Evolutionary conservation across 2,329 filamentous ascomycete species (phyloP), one percentile per base, ranked within the genome.

Genomic region (Corynespora cassiicola): DNA sequence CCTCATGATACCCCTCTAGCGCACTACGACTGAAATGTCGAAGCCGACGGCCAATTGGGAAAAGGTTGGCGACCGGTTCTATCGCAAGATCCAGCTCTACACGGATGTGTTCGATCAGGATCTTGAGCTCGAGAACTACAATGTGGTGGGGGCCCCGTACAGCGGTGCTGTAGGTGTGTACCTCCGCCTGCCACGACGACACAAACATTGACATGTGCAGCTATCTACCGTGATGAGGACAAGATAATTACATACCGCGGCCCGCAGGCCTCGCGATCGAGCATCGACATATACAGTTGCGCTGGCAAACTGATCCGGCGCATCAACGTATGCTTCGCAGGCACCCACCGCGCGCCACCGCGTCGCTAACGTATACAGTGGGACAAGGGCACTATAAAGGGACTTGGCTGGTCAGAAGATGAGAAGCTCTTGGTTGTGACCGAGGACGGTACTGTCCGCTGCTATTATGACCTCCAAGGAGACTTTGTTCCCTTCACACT

Each of bases 401-500:
- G 89, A 2, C 78, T 99, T 14, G 94, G 94, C 21, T 99, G 94
- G 94, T 96, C 91, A 14, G 92, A 96, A 60, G 90, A 96, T 51
- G 94, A 99, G 75, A 87, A 88, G 63, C 78, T 99, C 30, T 75
- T 99, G 4, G 87, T 96, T 0, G 84, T 97, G 34, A 89, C 90
- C 7, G 82, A 87, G 36, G 92, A 99, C 61, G 94, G 94, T 16
- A 92, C 85, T 1, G 92, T 97, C 27, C 81, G 91, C 44, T 94
- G 90, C 67, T 96, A 91, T 63, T 84, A 90, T 65, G 88, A 94
- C 60, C 74, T 99, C n/a, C 88, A 96, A 66, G 89, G 87, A 47
- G 92, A 97, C 64, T 99, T 99, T 64, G 89, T 86, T 11, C 91
- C 95, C 42, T 99, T 97, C 68, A 91, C 88, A 1, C 76, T 99